Base-by-base conservation (phyloP, 1,139 yeast species). In the Wickerhamiella infanticola region DNA sequence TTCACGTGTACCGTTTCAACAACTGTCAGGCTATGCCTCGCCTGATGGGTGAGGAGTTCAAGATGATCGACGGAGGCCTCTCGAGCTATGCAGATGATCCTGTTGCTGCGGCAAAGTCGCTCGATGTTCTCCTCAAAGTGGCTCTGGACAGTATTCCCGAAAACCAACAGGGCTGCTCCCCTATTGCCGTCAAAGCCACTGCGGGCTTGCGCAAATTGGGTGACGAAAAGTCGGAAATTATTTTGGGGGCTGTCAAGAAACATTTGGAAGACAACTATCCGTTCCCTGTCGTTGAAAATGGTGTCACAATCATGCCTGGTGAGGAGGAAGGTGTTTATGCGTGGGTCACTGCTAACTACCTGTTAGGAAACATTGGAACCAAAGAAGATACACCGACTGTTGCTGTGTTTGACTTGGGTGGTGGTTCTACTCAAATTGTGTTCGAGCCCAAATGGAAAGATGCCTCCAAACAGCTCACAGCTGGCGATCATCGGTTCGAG, bases 251-350 rank as follows among this genome's bases (percentile, higher is more conserved):
- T 51, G 96, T 90, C 38, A 74, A 82, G 60, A 58, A 61, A 13
- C 94, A 85, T 60, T 69, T 90, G 51, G 84, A 81, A 59, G 65
- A 67, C 1, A 79, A 83, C 53, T 90, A 76, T 62, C 97, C 97
- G 45, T 93, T 90, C 68, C 81, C 95, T 1, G 86, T 90, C 39
- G 94, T 86, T 42, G 85, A 79, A 43, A 82, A 84, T 49, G 96
- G 96, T 48, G 73, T 90, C 48, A 73, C 88, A 8, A 81, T 90
- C 57, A 88, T 90, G 96, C 90, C 83, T 48, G 98, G 98, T 55
- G 80, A 77, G 51, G 95, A 88, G 57, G 98, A 90, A 68, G 99
- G 98, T 62, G 96, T 90, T n/a, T 90, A 77, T 59, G 98, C 98
- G 1, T 90, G 99, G 99, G 81, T 90, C 61, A 90, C 98, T 37